Evolutionary conservation across 352 stramenopile species (phyloP), one percentile per base, ranked within the genome.

Genomic region (Globisporangium splendens): DNA sequence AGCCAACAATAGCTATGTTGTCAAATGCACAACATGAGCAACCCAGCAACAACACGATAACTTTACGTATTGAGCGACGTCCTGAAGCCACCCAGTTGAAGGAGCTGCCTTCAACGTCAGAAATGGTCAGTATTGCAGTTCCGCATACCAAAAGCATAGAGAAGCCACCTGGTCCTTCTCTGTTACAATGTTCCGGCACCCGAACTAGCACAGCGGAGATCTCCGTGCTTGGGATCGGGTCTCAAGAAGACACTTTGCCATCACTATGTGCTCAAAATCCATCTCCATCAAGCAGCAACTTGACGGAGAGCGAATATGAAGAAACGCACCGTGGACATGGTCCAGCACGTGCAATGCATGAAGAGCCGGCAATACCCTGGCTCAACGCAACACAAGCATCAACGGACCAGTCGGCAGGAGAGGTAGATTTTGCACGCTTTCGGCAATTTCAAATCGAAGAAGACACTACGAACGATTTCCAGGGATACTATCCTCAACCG

Each of bases 71-170:
- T n/a, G 46, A 51, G 12, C 14, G 46, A 28, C 14, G 12, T 0
- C 39, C 12, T n/a, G 39, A 51, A 17, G n/a, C 11, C 20, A 22
- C 11, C 7, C 46, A 33, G 22, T 20, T 55, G n/a, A 42, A 35
- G 6, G 70, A 78, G 22, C 64, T 79, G 0, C 70, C 70, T 8
- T 76, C 70, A n/a, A 79, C 68, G 7, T 79, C 70, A 1, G 68
- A 76, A 58, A 79, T 79, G 70, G 59, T 79, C 21, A 41, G 53
- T 15, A 74, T 79, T 33, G 28, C 59, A 44, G 39, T 18, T n/a
- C 39, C 39, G 6, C 39, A 44, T 3, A 18, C 3, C 39, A 44
- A n/a, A 15, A 44, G 17, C 12, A 15, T 15, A n/a, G 39, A 44
- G 13, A n/a, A 44, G 39, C 10, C 39, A 44, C 12, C 12, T 18